Evolutionary conservation across 805 yeast species (phyloP), one percentile per base, ranked within the genome.

Genomic region (Dipodascus geniculatus): DNA sequence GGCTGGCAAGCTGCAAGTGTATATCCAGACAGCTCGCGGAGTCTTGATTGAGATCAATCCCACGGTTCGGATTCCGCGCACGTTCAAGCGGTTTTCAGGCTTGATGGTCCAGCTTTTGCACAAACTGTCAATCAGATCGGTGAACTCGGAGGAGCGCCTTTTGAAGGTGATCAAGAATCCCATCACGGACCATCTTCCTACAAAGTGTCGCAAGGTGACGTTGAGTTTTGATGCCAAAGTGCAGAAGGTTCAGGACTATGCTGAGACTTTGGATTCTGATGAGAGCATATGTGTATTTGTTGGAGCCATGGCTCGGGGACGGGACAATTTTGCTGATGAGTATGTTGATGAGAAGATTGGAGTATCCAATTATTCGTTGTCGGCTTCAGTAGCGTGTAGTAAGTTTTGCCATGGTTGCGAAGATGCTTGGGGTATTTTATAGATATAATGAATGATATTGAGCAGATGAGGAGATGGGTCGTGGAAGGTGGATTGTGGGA

Each of bases 301-400:
- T 49, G 99, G 99, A 66, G 96, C 99, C 49, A 93, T 93, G 96
- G 99, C 99, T 20, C 83, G 97, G 69, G 99, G 99, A 65, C 85
- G 85, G 67, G 99, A 93, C 71, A 89, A 82, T 62, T 93, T 93
- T 70, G 99, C 99, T 22, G 99, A 93, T 69, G 98, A 90, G 69
- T 91, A 70, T 65, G 96, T 91, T 48, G 98, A 93, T 68, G 98
- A 93, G 70, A 93, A 91, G 66, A 85, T 93, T 56, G 97, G 97
- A 62, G 82, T 93, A 54, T 88, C 97, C 35, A 89, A 91, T 64
- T 93, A 90, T 69, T 96, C 99, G 52, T 77, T 93, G 57, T 86
- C 96, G 53, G 99, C 99, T 2, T 89, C 97, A 11, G 97, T 93
- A 54, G 98, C 99, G 3, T 93, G 98, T 70, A 86, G 96, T 59